A percentile compares a stretch with the other conserved stretches of the same genome.
Conservation (phyloP, 73 alveolate species). For the Paramecium sonneborni region DNA sequence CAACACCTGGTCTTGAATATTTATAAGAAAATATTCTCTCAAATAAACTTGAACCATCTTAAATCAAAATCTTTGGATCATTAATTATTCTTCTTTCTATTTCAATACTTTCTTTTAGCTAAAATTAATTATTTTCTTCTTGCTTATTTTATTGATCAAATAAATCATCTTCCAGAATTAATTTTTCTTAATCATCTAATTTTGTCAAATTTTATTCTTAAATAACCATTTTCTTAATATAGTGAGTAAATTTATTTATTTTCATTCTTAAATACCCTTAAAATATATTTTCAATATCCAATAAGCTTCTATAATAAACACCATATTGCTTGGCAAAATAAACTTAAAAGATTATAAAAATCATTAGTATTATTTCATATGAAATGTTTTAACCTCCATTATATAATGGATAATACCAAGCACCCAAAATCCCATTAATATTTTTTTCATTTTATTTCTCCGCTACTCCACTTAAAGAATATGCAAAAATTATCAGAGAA, state of each 20-base stretch:
- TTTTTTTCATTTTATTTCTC: background rate
- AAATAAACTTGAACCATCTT: background rate
- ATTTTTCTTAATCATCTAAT: background rate
- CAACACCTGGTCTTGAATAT: slow-evolving; percentile 48
- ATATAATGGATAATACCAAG: slow-evolving; percentile 35
- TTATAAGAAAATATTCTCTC: slow-evolving; percentile 15
- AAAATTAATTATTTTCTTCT: background rate
- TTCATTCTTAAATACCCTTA: slow-evolving; percentile 35
- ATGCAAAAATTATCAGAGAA: background rate
- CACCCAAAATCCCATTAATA: background rate
- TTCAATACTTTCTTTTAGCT: background rate
- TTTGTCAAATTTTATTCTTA: background rate
- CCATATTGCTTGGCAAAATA: background rate
- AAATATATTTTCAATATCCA: slow-evolving; percentile 35
- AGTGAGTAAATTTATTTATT: slow-evolving; percentile 4
- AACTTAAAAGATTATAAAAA: slow-evolving; percentile 18
- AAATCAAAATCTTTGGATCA: background rate
- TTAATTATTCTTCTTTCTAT: slow-evolving; percentile 31
- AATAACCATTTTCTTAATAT: background rate
- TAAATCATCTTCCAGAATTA: background rate
- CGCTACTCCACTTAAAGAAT: slow-evolving; percentile 29
- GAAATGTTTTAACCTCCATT: background rate
- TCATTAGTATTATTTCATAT: background rate
- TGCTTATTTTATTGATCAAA: background rate
- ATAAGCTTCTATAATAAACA: background rate